A percentile compares a stretch with the other conserved stretches of the same genome.
phyloP scores from a whole-genome alignment of 768 basidiomycete species.

The Auricularia cornea region DNA sequence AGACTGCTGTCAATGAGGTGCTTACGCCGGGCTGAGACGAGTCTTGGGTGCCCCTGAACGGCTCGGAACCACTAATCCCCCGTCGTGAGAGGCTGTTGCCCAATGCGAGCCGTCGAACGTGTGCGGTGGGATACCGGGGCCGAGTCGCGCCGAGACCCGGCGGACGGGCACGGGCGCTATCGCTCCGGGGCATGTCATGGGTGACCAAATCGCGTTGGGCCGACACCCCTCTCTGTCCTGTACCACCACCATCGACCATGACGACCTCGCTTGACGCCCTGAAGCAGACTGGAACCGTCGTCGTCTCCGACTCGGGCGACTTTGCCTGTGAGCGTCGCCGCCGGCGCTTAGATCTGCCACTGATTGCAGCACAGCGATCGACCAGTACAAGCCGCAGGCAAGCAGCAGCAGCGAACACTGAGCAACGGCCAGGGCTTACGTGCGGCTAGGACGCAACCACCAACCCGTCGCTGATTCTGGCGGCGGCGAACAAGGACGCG shows the following conservation, averaged over 20 bases:
- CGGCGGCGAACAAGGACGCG: conserved; percentile 82
- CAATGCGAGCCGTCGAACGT: no score
- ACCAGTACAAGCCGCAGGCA: conserved; percentile 91
- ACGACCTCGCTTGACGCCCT: conserved; percentile 39
- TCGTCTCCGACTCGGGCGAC: conserved; percentile 96
- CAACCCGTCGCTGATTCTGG: conserved; percentile 87
- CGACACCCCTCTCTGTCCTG: background rate
- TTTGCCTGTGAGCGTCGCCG: conserved; percentile 56
- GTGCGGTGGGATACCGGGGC: no score
- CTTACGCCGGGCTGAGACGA: no score
- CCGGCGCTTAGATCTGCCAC: conserved; percentile 4
- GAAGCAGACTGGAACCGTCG: conserved; percentile 88
- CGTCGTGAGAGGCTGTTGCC: no score
- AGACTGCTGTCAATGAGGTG: no score
- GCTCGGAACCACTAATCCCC: no score
- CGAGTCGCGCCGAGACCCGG: no score
- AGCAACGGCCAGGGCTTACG: background rate
- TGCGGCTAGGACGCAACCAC: conserved; percentile 85
- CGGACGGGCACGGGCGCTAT: no score
- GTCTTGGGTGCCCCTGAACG: no score
- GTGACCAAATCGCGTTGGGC: background rate
- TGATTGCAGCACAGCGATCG: conserved; percentile 59
- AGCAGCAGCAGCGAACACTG: conserved; percentile 7
- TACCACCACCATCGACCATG: conserved; percentile 15
- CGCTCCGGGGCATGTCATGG: no score